phyloP scores from a whole-genome alignment of 139 green algal genomes.

The Gonium pectorale region DNA sequence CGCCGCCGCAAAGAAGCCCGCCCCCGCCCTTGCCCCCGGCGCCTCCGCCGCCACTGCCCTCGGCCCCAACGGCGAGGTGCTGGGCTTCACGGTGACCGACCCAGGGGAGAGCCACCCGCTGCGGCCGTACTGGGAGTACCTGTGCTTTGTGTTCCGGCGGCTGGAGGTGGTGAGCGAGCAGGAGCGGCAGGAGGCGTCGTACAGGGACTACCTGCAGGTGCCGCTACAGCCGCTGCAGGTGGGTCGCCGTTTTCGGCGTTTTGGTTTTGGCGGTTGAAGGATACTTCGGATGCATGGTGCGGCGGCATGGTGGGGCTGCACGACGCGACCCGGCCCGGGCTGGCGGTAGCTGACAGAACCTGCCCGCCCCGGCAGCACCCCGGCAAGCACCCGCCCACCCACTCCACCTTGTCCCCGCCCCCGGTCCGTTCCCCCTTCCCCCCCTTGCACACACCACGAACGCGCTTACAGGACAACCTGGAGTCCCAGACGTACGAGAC shows the following conservation, averaged over 20 bases:
- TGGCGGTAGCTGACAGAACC: too few relatives aligned
- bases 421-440: background rate
- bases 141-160: conserved; percentile 91
- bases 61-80: conserved; percentile 2
- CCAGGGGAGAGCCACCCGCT: conserved; percentile 72
- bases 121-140: conserved; percentile 92
- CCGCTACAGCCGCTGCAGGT: conserved; percentile 66
- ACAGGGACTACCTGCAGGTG: conserved; percentile 94
- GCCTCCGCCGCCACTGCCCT: conserved; percentile 24
- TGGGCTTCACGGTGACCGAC: conserved; percentile 53
- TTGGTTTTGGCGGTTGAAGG: too few relatives aligned
- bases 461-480: conserved; percentile 96
- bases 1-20: conserved; percentile 9
- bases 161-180: conserved; percentile 58
- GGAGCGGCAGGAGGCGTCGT: conserved; percentile 78
- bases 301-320: too few relatives aligned
- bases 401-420: too few relatives aligned
- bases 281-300: too few relatives aligned
- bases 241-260: too few relatives aligned
- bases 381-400: too few relatives aligned
- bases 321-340: too few relatives aligned
- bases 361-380: too few relatives aligned
- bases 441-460: too few relatives aligned
- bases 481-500: conserved; percentile 97
- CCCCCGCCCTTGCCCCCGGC: too few relatives aligned